Percentiles rank a stretch among this genome's conserved stretches.
These are phyloP conservation scores for Hyaloperonospora arabidopsidis DNA, from an alignment of 352 stramenopile species.

Conservation along the genomic window DNA sequence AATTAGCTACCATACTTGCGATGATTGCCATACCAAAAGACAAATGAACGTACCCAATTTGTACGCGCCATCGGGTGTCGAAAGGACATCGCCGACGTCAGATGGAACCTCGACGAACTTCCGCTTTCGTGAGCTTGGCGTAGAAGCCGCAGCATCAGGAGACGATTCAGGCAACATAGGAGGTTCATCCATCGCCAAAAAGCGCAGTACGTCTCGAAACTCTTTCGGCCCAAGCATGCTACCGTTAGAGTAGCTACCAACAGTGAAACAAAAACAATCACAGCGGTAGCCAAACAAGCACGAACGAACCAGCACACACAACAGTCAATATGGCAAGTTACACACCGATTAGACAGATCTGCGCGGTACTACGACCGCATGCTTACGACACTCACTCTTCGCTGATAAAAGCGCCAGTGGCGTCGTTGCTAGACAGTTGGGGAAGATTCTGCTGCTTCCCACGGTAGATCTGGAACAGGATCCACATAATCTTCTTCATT, in stretches of 20 bases:
- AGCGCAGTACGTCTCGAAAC: conserved; percentile 77
- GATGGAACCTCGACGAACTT: conserved; percentile 76
- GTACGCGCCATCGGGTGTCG: conserved; percentile 10
- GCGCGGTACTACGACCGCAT: conserved; percentile 2
- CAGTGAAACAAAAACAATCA: conserved; percentile 34
- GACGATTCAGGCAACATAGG: conserved; percentile 54
- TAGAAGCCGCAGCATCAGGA: conserved; percentile 28
- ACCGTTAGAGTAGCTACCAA: conserved; percentile 71
- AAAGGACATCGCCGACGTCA: conserved; percentile 15
- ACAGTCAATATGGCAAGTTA: conserved; percentile 31
- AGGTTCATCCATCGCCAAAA: conserved; percentile 80
- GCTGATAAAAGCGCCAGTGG: conserved; percentile 41
- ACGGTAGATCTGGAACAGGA: conserved; percentile 85
- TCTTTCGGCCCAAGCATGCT: conserved; percentile 79
- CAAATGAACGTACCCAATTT: conserved; percentile 21
- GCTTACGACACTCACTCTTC: conserved; percentile 67
- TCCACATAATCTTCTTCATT: conserved; percentile 90
- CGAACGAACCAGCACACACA: conserved; percentile 27
- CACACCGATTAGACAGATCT: conserved; percentile 4
- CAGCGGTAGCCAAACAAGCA: conserved; percentile 11
- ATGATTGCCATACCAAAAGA: neutral
- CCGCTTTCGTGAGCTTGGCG: conserved; percentile 45
- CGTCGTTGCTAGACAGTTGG: conserved; percentile 60
- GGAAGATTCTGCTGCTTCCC: conserved; percentile 69
- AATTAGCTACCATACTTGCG: neutral